These are phyloP conservation scores for Kuraishia ogatae DNA, from an alignment of 805 yeast genomes.

Conservation along the genomic window DNA sequence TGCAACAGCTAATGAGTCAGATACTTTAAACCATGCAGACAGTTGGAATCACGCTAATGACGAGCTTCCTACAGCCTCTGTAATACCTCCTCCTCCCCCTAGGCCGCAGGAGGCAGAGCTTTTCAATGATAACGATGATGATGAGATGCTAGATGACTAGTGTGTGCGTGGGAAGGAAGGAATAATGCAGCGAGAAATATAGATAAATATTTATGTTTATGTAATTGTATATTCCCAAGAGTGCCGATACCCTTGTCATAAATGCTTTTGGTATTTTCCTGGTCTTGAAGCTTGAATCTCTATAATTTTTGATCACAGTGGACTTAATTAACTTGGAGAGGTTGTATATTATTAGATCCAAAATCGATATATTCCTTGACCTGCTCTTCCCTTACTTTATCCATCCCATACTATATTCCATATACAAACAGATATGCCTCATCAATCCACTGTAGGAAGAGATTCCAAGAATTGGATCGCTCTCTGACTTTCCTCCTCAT, in stretches of 20 bases:
- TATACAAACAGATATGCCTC: neutral
- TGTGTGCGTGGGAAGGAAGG: too few species aligned
- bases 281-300: too few species aligned
- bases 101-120: neutral
- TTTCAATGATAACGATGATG: neutral
- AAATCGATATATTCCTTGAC: neutral
- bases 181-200: too few species aligned
- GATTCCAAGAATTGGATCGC: constrained; percentile 27
- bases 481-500: constrained; percentile 37
- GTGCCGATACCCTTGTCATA: neutral
- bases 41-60: neutral
- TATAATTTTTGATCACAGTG: too few species aligned
- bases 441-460: neutral
- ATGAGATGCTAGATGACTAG: neutral
- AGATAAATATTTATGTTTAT: too few species aligned
- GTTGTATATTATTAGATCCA: neutral
- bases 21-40: neutral
- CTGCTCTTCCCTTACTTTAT: neutral
- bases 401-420: neutral
- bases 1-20: neutral
- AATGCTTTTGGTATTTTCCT: neutral
- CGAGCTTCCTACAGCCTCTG: neutral
- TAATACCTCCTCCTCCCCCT: neutral
- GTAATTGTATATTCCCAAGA: neutral
- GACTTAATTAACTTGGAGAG: neutral